phyloP scores from a whole-genome alignment of 495 filamentous ascomycete genomes.

The Hyaloscypha hepaticicola region DNA sequence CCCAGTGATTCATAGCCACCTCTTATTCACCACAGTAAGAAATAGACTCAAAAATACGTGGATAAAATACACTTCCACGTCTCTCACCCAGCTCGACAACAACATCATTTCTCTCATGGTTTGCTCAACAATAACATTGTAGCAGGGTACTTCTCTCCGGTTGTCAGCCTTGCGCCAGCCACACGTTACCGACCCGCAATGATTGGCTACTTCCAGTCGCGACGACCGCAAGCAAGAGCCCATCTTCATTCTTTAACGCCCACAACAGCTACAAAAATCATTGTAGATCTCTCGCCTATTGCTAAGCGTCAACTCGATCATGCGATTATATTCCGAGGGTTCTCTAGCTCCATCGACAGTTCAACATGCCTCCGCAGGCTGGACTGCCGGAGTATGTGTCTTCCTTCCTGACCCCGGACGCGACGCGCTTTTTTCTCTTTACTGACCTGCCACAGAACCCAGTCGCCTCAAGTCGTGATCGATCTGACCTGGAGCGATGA shows the following conservation, averaged over 20 bases:
- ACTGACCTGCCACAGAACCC: not conserved
- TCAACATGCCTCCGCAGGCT: constrained; percentile 1
- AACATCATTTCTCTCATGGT: no score
- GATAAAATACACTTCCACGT: no score
- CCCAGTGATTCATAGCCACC: no score
- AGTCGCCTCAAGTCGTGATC: not conserved
- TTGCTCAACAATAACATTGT: not conserved
- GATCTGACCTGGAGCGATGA: constrained; percentile 28
- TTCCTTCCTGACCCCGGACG: not conserved
- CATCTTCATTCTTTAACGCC: not conserved
- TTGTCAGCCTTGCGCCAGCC: not conserved
- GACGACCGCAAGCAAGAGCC: not conserved
- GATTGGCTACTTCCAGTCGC: not conserved
- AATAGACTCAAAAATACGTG: no score
- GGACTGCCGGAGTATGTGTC: not conserved
- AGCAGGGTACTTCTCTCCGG: not conserved
- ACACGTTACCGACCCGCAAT: not conserved
- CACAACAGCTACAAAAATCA: not conserved
- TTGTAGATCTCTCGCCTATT: not conserved
- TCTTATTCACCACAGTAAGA: no score
- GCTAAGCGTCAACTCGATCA: not conserved
- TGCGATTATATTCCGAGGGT: not conserved
- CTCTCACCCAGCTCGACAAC: no score
- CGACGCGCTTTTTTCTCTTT: constrained; percentile 2
- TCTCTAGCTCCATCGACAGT: not conserved